phyloP scores from a whole-genome alignment of 768 basidiomycete species.

The Hebeloma cylindrosporum region DNA sequence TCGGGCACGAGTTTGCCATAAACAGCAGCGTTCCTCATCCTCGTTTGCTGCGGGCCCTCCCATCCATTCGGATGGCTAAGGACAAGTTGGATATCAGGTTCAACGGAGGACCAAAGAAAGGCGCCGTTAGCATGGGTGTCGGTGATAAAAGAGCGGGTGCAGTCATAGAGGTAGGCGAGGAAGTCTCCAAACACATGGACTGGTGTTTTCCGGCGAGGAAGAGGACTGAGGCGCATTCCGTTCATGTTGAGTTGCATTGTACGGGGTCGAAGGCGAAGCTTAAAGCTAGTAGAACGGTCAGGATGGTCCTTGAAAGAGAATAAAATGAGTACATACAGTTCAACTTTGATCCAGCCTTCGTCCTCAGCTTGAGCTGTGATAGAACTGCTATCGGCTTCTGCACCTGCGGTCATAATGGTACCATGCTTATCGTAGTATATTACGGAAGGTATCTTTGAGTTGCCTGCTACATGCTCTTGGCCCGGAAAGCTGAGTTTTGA shows the following conservation, averaged over 20 bases:
- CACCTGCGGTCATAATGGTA: conserved; percentile 68
- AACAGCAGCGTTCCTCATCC: conserved; percentile 74
- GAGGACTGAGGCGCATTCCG: conserved; percentile 70
- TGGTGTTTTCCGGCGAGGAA: conserved; percentile 66
- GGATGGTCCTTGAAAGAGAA: background rate
- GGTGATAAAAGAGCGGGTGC: conserved; percentile 72
- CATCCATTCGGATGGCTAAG: conserved; percentile 82
- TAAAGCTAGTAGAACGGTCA: conserved; percentile 52
- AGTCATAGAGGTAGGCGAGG: conserved; percentile 69
- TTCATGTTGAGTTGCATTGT: conserved; percentile 84
- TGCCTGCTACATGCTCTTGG: conserved; percentile 83
- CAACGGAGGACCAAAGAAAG: conserved; percentile 68
- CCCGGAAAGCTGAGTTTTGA: conserved; percentile 63
- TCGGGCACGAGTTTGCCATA: conserved; percentile 74
- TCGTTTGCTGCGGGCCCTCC: conserved; percentile 77
- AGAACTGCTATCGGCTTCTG: conserved; percentile 68
- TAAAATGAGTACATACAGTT: conserved; percentile 51
- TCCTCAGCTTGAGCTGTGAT: conserved; percentile 69
- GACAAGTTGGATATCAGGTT: conserved; percentile 70
- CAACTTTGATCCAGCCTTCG: conserved; percentile 73
- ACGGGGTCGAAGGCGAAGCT: conserved; percentile 73
- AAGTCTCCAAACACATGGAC: conserved; percentile 82
- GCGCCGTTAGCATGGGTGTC: conserved; percentile 83
- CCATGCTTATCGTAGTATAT: conserved; percentile 73
- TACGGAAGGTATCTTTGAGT: conserved; percentile 78